These are phyloP conservation scores for Immersiella caudata DNA, from an alignment of 495 filamentous ascomycete species.

Conservation along the genomic window DNA sequence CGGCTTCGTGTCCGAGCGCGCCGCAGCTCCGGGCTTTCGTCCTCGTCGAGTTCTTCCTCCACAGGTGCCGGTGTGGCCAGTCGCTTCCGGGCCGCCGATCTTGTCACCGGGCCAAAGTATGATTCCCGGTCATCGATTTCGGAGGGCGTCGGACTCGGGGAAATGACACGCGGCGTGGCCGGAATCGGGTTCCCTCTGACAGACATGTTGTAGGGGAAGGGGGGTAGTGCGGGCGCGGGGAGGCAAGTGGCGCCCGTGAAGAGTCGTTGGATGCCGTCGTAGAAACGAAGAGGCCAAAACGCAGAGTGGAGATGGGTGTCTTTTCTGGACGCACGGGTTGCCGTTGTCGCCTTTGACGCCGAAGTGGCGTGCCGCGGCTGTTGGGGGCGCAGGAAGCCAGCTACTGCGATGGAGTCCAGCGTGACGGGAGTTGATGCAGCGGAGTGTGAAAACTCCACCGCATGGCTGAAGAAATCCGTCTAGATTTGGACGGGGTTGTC, in stretches of 20 bases:
- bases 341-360: slow-evolving; percentile 3
- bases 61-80: slow-evolving; percentile 46
- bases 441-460: slow-evolving; percentile 43
- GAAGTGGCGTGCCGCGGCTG: slow-evolving; percentile 10
- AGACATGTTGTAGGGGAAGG: slow-evolving; percentile 48
- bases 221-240: slow-evolving; percentile 47
- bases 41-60: slow-evolving; percentile 42
- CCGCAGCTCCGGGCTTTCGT: slow-evolving; percentile 45
- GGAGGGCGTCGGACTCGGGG: slow-evolving; percentile 67
- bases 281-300: slow-evolving; percentile 49
- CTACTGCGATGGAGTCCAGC: slow-evolving; percentile 45
- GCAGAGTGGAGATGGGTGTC: slow-evolving; percentile 50
- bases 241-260: slow-evolving; percentile 54
- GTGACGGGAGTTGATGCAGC: slow-evolving; percentile 36
- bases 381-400: slow-evolving; percentile 23
- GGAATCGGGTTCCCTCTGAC: slow-evolving; percentile 51
- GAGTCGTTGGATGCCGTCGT: slow-evolving; percentile 47
- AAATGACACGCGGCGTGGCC: slow-evolving; percentile 70
- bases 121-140: slow-evolving; percentile 53
- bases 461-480: slow-evolving; percentile 33
- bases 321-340: slow-evolving; percentile 49
- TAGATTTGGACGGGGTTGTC: slow-evolving; percentile 11
- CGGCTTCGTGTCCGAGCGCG: slow-evolving; percentile 53
- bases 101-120: slow-evolving; percentile 65
- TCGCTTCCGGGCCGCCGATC: slow-evolving; percentile 62